These are phyloP conservation scores for Aspergillus coremiiformis DNA, from an alignment of 495 filamentous ascomycete species.

Conservation along the genomic window DNA sequence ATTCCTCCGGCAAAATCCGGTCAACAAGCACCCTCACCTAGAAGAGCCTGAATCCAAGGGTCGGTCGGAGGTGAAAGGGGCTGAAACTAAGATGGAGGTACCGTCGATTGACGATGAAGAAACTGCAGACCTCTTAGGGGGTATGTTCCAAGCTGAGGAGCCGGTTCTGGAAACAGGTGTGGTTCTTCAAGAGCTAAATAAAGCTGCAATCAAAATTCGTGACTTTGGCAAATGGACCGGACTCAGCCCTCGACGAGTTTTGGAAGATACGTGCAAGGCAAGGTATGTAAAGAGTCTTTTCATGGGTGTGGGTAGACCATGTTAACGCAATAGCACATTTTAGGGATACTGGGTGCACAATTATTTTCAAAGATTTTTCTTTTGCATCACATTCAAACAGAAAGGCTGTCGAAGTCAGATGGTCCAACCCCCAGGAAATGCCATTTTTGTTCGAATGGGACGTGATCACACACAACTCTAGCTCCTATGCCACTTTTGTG, in stretches of 20 bases:
- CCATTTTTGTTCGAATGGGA: conserved; percentile 35
- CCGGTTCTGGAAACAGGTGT: conserved; percentile 14
- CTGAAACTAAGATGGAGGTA: conserved; percentile 43
- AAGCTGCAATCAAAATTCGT: conserved; percentile 47
- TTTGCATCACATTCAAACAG: conserved; percentile 64
- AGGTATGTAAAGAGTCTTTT: conserved; percentile 46
- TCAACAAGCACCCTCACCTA: conserved; percentile 15
- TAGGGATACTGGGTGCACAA: conserved; percentile 59
- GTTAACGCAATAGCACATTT: not conserved
- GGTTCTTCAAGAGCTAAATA: conserved; percentile 19
- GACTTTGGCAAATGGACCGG: conserved; percentile 80
- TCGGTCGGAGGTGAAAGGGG: conserved; percentile 41
- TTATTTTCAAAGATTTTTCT: conserved; percentile 62
- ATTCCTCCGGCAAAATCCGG: conserved; percentile 29
- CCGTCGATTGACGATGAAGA: conserved; percentile 46
- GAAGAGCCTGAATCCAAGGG: conserved; percentile 18
- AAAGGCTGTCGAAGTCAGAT: conserved; percentile 64
- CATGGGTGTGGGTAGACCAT: not conserved
- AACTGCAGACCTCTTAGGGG: conserved; percentile 55
- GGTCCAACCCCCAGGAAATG: conserved; percentile 69
- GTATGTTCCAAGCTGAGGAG: conserved; percentile 58
- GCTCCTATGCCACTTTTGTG: conserved; percentile 42
- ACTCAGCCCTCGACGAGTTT: conserved; percentile 57
- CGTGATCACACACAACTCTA: conserved; percentile 35
- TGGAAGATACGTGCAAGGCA: conserved; percentile 83